Conservation (phyloP, 805 yeast species). For the Wickerhamiella siamensis region DNA sequence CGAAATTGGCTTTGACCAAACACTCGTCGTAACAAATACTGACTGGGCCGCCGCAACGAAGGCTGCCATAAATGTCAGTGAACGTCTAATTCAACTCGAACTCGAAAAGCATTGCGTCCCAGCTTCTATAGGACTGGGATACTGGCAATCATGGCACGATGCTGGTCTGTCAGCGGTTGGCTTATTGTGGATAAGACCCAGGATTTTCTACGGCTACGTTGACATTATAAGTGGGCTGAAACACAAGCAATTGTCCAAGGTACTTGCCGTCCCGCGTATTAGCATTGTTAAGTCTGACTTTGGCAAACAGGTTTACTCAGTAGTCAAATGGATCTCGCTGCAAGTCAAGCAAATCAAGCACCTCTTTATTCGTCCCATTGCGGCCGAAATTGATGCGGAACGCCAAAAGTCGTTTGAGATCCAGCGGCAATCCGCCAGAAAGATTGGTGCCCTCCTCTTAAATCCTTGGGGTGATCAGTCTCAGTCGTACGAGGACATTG, state of each 20-base stretch:
- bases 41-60: conserved; percentile 16
- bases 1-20: neutral
- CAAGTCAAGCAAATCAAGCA: neutral
- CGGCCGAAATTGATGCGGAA: neutral
- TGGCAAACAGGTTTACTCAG: neutral
- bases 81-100: conserved; percentile 5
- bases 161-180: conserved; percentile 3
- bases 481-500: conserved; percentile 1
- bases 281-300: neutral
- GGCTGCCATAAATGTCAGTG: conserved; percentile 14
- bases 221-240: neutral
- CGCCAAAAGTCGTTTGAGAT: neutral
- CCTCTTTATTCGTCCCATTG: neutral
- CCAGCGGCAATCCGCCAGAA: conserved; percentile 7
- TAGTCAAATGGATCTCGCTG: neutral
- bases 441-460: conserved; percentile 10
- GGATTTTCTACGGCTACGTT: conserved; percentile 5
- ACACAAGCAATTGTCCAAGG: neutral
- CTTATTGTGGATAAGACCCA: conserved; percentile 12
- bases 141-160: conserved; percentile 11
- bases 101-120: conserved; percentile 14
- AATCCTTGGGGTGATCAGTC: conserved; percentile 2
- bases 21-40: conserved; percentile 13
- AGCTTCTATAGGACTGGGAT: conserved; percentile 11
- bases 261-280: neutral